Base-by-base conservation (phyloP, 2,329 filamentous ascomycete species). In the Microdochium nivale region DNA sequence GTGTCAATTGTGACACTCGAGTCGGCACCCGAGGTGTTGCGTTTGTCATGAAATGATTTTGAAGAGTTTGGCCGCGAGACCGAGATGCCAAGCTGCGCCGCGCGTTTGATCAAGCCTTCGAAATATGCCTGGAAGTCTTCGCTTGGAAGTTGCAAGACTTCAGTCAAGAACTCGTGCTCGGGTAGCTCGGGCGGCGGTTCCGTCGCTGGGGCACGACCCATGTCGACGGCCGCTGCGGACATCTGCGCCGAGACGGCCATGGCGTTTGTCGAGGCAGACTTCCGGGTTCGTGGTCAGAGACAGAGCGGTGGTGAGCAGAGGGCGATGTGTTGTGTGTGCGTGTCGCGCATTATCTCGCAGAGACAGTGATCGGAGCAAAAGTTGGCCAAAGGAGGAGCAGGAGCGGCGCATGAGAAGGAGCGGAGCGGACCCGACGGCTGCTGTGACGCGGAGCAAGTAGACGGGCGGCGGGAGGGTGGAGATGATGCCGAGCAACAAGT, bases 1-100 rank as follows among this genome's bases (percentile, higher is more conserved):
- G 66, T 66, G 35, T 69, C 66, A 24, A 67, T 63, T 8, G 73
- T 74, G 32, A 66, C 66, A 52, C 60, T 66, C 21, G 74, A 77
- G 54, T 75, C 67, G 55, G 70, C 66, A 51, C 65, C 69, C 30
- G 68, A 69, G 2, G 62, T 65, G 51, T 69, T 65, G 48, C 65
- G 65, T 52, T 70, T 68, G 32, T 71, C 54, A 25, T 58, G 35
- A 40, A 56, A 52, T 30, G 62, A 59, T 27, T 48, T 64, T 32
- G 60, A 58, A 40, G 59, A 64, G 37, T 60, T 56, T 10, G 63
- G 57, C 14, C 57, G 57, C 23, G 63, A 57, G 7, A 62, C 52
- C 14, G 62, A 60, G 51, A 74, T 70, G 44, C 69, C 68, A 51
- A 74, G 54, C 5, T 60, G 55, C 11, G 57, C 53, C 13, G 70